Percentiles rank a stretch among this genome's conserved stretches.
Conservation (phyloP, 768 basidiomycete genomes). For the Lepiota brunneoincarnata region DNA sequence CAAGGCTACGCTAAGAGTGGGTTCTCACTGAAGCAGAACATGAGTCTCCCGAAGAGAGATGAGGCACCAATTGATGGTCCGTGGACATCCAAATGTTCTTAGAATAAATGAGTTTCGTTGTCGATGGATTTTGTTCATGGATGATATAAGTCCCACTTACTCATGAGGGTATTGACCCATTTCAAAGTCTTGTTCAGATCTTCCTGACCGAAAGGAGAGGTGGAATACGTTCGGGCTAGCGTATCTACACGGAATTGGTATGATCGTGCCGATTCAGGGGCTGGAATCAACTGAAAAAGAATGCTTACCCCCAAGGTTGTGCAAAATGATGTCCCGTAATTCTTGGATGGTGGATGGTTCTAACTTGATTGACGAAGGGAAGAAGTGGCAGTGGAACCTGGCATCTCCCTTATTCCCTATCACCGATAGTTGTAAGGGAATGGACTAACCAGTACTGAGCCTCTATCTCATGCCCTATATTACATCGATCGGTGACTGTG, state of each 20-base stretch:
- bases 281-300: not conserved
- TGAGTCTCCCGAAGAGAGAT: not conserved
- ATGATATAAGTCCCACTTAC: constrained; percentile 19
- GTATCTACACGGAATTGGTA: constrained; percentile 26
- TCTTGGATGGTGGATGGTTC: constrained; percentile 26
- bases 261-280: not conserved
- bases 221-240: constrained; percentile 37
- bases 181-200: constrained; percentile 35
- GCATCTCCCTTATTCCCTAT: not conserved
- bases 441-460: constrained; percentile 38
- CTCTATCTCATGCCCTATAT: constrained; percentile 35
- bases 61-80: not conserved
- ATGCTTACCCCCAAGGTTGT: constrained; percentile 32
- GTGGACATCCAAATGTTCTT: not conserved
- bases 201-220: constrained; percentile 32
- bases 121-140: too few species aligned
- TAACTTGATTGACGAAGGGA: constrained; percentile 26
- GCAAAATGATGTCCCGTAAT: constrained; percentile 35
- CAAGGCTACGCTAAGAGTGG: not conserved
- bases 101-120: too few species aligned
- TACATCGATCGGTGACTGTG: not conserved
- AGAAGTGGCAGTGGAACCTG: constrained; percentile 38
- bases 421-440: not conserved
- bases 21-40: constrained; percentile 4
- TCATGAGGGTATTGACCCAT: constrained; percentile 30